These are phyloP conservation scores for Echeveria elegans DNA, from an alignment of 164 flowering plant genomes.

Conservation along the genomic window DNA sequence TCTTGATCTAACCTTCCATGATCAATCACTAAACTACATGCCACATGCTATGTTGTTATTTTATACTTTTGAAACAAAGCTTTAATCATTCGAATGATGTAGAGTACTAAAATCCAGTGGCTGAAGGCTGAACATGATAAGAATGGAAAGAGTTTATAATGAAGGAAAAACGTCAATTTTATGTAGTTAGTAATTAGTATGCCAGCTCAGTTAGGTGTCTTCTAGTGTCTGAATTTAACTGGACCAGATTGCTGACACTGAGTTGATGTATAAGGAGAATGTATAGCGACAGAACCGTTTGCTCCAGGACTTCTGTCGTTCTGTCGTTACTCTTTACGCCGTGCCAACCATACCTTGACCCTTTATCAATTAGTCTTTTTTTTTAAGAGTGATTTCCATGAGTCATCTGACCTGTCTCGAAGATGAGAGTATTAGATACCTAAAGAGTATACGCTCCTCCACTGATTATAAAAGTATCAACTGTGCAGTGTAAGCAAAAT, in stretches of 20 bases:
- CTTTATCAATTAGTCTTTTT: background rate
- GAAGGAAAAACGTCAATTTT: background rate
- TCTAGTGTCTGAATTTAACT: background rate
- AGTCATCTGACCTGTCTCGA: background rate
- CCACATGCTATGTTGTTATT: background rate
- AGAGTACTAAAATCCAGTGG: background rate
- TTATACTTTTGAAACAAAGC: slow-evolving; percentile 1
- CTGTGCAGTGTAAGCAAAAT: background rate
- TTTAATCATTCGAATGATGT: background rate
- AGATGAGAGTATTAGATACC: background rate
- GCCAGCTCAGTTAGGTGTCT: slow-evolving; percentile 1
- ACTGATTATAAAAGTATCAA: too few species aligned
- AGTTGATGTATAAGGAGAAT: background rate
- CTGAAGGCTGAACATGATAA: background rate
- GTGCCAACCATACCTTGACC: background rate
- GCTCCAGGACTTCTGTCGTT: too few species aligned
- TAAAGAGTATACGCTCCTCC: background rate
- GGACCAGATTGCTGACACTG: background rate
- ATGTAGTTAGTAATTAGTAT: background rate
- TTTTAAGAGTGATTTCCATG: background rate
- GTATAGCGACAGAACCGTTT: too few species aligned
- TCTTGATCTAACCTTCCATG: too few species aligned
- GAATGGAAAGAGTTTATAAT: background rate
- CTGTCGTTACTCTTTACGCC: background rate
- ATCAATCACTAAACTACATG: background rate